Evolutionary conservation across 2,329 filamentous ascomycete genomes (phyloP).

Genomic region (Sporothrix brunneoviolacea): DNA sequence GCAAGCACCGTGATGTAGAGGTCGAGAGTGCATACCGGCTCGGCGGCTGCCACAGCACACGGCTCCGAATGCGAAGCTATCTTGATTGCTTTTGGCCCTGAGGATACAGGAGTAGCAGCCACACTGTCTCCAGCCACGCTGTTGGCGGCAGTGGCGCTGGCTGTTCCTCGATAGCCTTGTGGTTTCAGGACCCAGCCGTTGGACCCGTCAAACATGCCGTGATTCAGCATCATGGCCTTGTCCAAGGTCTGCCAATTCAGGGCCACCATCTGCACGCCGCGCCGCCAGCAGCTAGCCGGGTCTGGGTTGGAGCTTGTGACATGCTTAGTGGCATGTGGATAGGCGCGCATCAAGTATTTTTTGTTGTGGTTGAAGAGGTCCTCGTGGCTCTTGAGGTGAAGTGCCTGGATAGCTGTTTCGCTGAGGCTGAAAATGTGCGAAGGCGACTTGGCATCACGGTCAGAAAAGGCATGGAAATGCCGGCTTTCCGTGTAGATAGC

Average conservation of each 20-base stretch:
- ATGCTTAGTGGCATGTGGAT: conserved; percentile 65
- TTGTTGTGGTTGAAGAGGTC: conserved; percentile 85
- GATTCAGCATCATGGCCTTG: conserved; percentile 90
- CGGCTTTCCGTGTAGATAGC: conserved; percentile 85
- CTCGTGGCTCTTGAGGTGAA: conserved; percentile 56
- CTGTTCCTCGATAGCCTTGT: conserved; percentile 55
- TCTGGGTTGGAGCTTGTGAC: conserved; percentile 92
- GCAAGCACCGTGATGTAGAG: conserved; percentile 67
- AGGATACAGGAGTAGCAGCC: conserved; percentile 11
- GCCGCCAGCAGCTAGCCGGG: conserved; percentile 83
- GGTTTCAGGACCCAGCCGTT: conserved; percentile 84
- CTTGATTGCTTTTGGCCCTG: background rate
- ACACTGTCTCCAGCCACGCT: conserved; percentile 28
- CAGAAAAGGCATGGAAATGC: conserved; percentile 66
- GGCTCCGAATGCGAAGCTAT: conserved; percentile 20
- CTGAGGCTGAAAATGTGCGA: conserved; percentile 81
- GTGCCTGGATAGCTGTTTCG: conserved; percentile 64
- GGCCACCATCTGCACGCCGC: conserved; percentile 94
- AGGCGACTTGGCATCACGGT: conserved; percentile 52
- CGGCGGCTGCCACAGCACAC: conserved; percentile 37
- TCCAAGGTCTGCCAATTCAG: conserved; percentile 97
- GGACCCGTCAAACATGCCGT: conserved; percentile 90
- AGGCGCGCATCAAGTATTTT: conserved; percentile 82
- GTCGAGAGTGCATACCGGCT: conserved; percentile 50
- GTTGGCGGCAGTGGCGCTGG: conserved; percentile 20